phyloP scores from a whole-genome alignment of 1,284 basidiomycete genomes.

The Austroboletus niveus region DNA sequence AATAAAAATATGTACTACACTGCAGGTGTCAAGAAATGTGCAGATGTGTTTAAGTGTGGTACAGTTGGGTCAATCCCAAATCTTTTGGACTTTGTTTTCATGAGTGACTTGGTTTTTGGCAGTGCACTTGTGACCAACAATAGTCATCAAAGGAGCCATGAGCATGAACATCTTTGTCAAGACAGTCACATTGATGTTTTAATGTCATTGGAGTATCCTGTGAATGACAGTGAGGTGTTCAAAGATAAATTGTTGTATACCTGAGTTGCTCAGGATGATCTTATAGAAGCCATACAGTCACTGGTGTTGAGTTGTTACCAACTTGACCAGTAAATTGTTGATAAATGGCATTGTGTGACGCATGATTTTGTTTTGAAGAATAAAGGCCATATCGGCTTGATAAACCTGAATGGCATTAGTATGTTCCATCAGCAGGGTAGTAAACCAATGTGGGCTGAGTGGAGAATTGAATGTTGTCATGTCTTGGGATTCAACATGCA shows the following conservation, averaged over 20 bases:
- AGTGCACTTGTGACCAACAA: constrained; percentile 30
- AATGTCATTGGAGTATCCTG: constrained; percentile 2
- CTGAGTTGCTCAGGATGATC: not conserved
- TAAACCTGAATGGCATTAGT: too few relatives aligned
- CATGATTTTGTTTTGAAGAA: constrained; percentile 12
- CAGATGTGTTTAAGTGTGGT: not conserved
- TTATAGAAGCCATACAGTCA: not conserved
- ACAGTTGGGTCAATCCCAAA: not conserved
- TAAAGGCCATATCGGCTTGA: not conserved
- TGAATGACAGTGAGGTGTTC: constrained; percentile 15
- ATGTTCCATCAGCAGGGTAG: too few relatives aligned
- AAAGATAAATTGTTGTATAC: constrained; percentile 23
- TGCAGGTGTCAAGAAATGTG: too few relatives aligned
- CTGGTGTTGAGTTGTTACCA: not conserved
- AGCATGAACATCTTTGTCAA: constrained; percentile 28
- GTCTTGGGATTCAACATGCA: not conserved
- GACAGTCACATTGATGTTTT: constrained; percentile 25
- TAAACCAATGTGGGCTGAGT: too few relatives aligned
- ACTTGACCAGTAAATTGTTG: not conserved
- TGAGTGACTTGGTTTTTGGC: constrained; percentile 15
- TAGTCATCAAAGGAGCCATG: constrained; percentile 12
- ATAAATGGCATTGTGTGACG: not conserved
- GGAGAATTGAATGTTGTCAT: not conserved
- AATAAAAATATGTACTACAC: too few relatives aligned
- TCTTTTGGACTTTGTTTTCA: not conserved